These are phyloP conservation scores for Xerocomellus amylosporus DNA, from an alignment of 768 basidiomycete genomes.

Conservation along the genomic window DNA sequence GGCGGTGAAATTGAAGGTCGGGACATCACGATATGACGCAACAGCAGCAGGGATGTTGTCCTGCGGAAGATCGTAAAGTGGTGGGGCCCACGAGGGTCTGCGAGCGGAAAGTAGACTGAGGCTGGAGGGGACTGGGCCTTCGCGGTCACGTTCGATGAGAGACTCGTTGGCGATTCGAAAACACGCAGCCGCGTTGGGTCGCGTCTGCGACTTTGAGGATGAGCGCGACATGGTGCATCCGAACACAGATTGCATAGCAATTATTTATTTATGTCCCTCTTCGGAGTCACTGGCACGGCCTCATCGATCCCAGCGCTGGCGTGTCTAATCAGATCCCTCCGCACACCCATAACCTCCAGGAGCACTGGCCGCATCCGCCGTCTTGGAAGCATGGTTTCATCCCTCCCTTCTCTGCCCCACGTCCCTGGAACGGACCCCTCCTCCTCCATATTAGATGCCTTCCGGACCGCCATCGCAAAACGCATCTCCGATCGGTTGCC, in stretches of 20 bases:
- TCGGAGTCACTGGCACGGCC: too few relatives aligned
- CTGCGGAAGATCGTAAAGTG: conserved; percentile 27
- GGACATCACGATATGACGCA: conserved; percentile 33
- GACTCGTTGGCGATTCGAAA: conserved; percentile 20
- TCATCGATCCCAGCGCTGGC: not conserved
- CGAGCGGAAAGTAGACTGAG: conserved; percentile 34
- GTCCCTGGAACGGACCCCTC: conserved; percentile 58
- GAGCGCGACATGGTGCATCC: conserved; percentile 24
- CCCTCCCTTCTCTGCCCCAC: conserved; percentile 39
- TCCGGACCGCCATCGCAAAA: conserved; percentile 78
- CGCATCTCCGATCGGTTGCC: conserved; percentile 64
- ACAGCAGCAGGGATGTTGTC: conserved; percentile 19
- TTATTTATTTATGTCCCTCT: too few relatives aligned
- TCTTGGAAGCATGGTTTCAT: conserved; percentile 29
- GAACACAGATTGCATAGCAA: too few relatives aligned
- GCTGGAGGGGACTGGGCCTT: conserved; percentile 27
- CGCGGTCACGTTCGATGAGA: conserved; percentile 20
- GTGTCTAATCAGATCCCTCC: conserved; percentile 3
- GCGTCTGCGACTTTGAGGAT: conserved; percentile 22
- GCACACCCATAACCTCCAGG: not conserved
- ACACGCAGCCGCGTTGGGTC: not conserved
- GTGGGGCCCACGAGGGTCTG: conserved; percentile 33
- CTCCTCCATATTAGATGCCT: conserved; percentile 67
- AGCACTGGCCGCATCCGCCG: not conserved
- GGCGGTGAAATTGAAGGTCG: conserved; percentile 17